Conservation (phyloP, 2,329 filamentous ascomycete species). For the Dendryphion nanum region DNA sequence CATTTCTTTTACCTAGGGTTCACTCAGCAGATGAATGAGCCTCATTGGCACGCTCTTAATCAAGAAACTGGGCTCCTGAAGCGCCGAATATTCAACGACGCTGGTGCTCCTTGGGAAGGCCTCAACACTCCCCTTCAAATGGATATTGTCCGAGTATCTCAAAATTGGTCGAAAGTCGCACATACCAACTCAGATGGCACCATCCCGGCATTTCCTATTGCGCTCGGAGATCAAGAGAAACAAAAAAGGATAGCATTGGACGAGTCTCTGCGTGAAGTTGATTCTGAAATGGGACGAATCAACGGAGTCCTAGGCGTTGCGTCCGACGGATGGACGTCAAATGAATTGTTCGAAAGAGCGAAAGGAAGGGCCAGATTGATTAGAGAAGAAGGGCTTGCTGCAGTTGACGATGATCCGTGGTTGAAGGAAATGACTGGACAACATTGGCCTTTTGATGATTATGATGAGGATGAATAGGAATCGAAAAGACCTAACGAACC, state of each 20-base stretch:
- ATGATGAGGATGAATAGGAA: slow-evolving; percentile 30
- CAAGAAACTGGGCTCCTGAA: slow-evolving; percentile 16
- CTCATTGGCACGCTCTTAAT: slow-evolving; percentile 22
- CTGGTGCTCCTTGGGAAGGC: slow-evolving; percentile 28
- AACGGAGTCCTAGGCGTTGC: slow-evolving; percentile 18
- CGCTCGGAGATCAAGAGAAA: slow-evolving; percentile 17
- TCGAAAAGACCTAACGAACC: too few species aligned
- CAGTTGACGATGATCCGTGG: slow-evolving; percentile 11
- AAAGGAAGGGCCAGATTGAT: slow-evolving; percentile 14
- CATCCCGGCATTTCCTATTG: slow-evolving; percentile 16
- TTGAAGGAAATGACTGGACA: slow-evolving; percentile 16
- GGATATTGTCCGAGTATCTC: slow-evolving; percentile 17
- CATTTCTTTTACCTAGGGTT: slow-evolving; percentile 31
- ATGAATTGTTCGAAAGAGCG: slow-evolving; percentile 20
- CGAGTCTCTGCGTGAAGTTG: slow-evolving; percentile 19
- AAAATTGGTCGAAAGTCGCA: slow-evolving; percentile 20
- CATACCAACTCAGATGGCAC: slow-evolving; percentile 3
- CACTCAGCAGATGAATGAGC: too few species aligned
- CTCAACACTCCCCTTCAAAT: slow-evolving; percentile 27
- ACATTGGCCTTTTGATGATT: slow-evolving; percentile 32
- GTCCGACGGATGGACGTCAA: slow-evolving; percentile 25
- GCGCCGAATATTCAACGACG: slow-evolving; percentile 23
- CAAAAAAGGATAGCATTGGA: slow-evolving; percentile 17
- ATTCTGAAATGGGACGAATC: slow-evolving; percentile 18
- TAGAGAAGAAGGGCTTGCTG: slow-evolving; percentile 20